Conservation (phyloP, 2,329 filamentous ascomycete species). For the Daldinia sp. region DNA sequence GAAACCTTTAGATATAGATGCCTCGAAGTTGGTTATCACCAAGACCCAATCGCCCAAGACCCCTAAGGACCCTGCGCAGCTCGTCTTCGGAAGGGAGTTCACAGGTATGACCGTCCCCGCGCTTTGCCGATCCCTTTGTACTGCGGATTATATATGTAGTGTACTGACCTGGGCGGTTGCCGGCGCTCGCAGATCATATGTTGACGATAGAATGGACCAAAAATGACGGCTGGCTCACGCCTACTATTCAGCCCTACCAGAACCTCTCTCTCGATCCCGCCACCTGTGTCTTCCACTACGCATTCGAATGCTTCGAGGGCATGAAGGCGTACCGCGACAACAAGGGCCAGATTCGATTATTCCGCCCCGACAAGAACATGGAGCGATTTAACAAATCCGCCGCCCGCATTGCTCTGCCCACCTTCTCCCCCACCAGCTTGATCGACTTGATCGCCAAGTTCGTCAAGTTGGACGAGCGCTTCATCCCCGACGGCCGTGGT, state of each 20-base stretch:
- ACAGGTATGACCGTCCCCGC: slow-evolving; percentile 69
- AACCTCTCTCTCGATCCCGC: slow-evolving; percentile 96
- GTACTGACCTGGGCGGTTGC: background rate
- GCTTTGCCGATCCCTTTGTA: background rate
- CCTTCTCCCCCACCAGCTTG: slow-evolving; percentile 76
- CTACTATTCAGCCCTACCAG: slow-evolving; percentile 90
- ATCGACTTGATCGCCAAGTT: slow-evolving; percentile 85
- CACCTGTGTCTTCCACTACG: slow-evolving; percentile 98
- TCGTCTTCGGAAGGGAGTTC: slow-evolving; percentile 90
- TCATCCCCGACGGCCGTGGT: slow-evolving; percentile 85
- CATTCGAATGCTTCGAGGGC: slow-evolving; percentile 97
- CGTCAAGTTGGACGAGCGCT: slow-evolving; percentile 81
- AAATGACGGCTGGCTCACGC: slow-evolving; percentile 80
- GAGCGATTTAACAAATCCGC: slow-evolving; percentile 89
- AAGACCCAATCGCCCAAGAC: slow-evolving; percentile 79
- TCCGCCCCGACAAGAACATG: slow-evolving; percentile 98
- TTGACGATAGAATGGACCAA: slow-evolving; percentile 93
- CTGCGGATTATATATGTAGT: background rate
- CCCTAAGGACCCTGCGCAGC: slow-evolving; percentile 76
- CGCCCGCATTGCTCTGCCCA: slow-evolving; percentile 90
- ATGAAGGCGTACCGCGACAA: slow-evolving; percentile 99
- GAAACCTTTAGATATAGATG: slow-evolving; percentile 74
- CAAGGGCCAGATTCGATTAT: slow-evolving; percentile 79
- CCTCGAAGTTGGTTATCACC: slow-evolving; percentile 77
- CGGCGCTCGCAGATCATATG: slow-evolving; percentile 81